These are phyloP conservation scores for Puccinia triticina DNA, from an alignment of 1,284 basidiomycete species.

Conservation along the genomic window DNA sequence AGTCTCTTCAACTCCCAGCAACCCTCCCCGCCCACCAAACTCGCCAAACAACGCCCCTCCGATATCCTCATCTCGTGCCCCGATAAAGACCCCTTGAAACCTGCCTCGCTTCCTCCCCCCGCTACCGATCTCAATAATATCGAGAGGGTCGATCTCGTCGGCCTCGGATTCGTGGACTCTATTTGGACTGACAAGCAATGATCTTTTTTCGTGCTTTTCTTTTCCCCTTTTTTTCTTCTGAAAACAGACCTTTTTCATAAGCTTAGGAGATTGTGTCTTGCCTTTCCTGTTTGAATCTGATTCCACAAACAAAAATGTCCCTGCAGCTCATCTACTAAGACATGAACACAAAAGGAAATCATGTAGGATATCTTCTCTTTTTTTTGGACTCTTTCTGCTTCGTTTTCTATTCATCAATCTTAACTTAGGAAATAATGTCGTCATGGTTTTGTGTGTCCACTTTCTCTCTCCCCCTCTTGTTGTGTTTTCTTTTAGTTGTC, in stretches of 20 bases:
- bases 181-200: slow-evolving; percentile 21
- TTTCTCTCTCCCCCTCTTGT: not conserved
- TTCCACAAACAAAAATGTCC: too few relatives aligned
- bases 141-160: not conserved
- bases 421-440: not conserved
- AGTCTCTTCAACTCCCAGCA: slow-evolving; percentile 14
- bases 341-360: too few relatives aligned
- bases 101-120: not conserved
- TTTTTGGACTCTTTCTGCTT: not conserved
- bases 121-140: not conserved
- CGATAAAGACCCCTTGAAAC: not conserved
- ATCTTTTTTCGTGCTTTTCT: not conserved
- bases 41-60: not conserved
- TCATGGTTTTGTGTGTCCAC: not conserved
- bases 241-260: too few relatives aligned
- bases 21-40: not conserved
- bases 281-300: too few relatives aligned
- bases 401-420: not conserved
- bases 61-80: not conserved
- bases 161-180: slow-evolving; percentile 24
- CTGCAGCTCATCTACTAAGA: too few relatives aligned
- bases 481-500: slow-evolving; percentile 7
- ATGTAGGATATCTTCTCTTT: not conserved
- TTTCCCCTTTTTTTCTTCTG: not conserved
- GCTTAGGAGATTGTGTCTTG: too few relatives aligned